These are phyloP conservation scores for Condylostoma magnum DNA, from an alignment of 169 alveolate genomes.

Conservation along the genomic window DNA sequence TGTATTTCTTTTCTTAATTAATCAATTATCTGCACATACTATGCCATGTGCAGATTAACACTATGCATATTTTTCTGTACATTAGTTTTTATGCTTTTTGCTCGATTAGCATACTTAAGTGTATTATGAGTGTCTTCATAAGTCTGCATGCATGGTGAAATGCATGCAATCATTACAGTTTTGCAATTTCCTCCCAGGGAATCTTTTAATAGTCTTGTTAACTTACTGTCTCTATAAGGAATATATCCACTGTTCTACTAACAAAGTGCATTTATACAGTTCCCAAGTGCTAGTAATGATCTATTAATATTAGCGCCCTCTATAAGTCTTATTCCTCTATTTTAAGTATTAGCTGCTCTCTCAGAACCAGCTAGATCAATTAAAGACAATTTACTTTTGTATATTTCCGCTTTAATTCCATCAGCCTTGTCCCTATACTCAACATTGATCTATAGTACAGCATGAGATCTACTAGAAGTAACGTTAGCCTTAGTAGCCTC, in stretches of 20 bases:
- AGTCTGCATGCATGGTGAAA: constrained; percentile 54
- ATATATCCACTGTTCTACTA: constrained; percentile 63
- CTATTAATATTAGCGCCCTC: constrained; percentile 95
- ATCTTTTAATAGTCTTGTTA: constrained; percentile 82
- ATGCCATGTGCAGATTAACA: constrained; percentile 50
- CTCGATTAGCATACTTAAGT: constrained; percentile 77
- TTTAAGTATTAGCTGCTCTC: constrained; percentile 86
- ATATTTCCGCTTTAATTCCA: constrained; percentile 68
- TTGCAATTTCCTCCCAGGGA: constrained; percentile 85
- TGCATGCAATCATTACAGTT: constrained; percentile 84
- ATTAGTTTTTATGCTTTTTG: constrained; percentile 64
- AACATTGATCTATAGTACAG: constrained; percentile 75
- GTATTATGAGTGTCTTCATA: constrained; percentile 82
- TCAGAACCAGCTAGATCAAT: constrained; percentile 95
- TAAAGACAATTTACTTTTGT: constrained; percentile 81
- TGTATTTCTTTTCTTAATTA: constrained; percentile 15
- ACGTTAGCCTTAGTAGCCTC: constrained; percentile 92
- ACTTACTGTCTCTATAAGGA: constrained; percentile 84
- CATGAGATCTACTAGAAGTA: constrained; percentile 88
- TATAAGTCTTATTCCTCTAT: constrained; percentile 84
- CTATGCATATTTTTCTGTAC: constrained; percentile 56
- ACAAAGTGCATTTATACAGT: constrained; percentile 90
- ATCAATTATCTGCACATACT: constrained; percentile 37
- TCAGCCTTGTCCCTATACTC: constrained; percentile 76
- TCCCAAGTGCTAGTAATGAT: constrained; percentile 89